These are phyloP conservation scores for Auriscalpium orientale DNA, from an alignment of 768 basidiomycete species.

Conservation along the genomic window DNA sequence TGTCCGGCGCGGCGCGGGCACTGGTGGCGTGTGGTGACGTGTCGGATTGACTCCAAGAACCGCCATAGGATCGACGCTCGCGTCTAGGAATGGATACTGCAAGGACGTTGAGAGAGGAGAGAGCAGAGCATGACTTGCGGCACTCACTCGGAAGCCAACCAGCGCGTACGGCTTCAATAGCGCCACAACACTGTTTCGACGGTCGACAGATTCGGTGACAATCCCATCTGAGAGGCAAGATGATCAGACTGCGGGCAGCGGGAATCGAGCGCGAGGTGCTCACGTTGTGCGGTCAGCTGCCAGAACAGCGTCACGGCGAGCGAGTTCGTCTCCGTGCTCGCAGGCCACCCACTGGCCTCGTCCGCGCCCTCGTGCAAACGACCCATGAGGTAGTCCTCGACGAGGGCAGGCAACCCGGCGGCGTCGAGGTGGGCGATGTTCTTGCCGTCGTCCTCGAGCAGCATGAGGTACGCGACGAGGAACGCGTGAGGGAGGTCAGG, in stretches of 20 bases:
- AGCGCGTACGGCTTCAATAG: constrained; percentile 6
- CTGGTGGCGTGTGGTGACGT: neutral
- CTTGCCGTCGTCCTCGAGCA: constrained; percentile 11
- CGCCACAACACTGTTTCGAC: constrained; percentile 4
- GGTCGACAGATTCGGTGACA: constrained; percentile 7
- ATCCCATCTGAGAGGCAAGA: constrained; percentile 4
- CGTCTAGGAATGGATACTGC: constrained; percentile 11
- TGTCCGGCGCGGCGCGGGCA: neutral
- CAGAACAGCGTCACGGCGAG: constrained; percentile 15
- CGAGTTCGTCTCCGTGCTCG: constrained; percentile 5
- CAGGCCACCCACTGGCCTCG: constrained; percentile 8
- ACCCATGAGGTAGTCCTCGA: constrained; percentile 3
- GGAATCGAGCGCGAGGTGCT: neutral
- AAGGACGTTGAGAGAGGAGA: neutral
- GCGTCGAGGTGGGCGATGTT: constrained; percentile 4
- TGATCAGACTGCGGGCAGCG: neutral
- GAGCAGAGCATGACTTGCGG: neutral
- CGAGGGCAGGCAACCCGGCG: constrained; percentile 3
- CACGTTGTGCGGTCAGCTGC: constrained; percentile 11
- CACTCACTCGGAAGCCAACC: constrained; percentile 12
- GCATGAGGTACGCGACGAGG: constrained; percentile 10
- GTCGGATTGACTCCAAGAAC: neutral
- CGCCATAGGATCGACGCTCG: constrained; percentile 6
- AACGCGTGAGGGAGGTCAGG: constrained; percentile 3
- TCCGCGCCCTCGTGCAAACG: constrained; percentile 3